Percentiles rank a stretch among this genome's conserved stretches.
phyloP scores from a whole-genome alignment of 768 basidiomycete species.

The Xanthoconium purpureum region DNA sequence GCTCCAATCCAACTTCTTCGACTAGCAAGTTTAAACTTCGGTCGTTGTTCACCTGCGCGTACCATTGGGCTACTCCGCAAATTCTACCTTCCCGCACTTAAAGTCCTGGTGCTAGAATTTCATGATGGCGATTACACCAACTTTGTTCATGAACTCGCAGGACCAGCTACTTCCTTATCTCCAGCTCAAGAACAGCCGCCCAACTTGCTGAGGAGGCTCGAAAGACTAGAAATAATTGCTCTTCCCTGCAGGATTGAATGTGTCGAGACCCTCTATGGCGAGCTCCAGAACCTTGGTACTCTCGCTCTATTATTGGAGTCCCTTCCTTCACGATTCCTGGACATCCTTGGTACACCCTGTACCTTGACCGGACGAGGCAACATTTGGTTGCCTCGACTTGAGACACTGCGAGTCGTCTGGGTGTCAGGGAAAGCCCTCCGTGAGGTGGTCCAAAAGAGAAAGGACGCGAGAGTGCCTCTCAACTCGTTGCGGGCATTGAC shows the following conservation, averaged over 20 bases:
- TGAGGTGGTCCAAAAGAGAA: neutral
- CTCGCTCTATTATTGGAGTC: constrained; percentile 28
- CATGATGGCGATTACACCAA: too few relatives aligned
- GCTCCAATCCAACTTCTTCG: constrained; percentile 28
- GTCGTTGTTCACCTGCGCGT: constrained; percentile 51
- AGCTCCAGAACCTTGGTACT: constrained; percentile 45
- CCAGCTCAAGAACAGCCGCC: constrained; percentile 35
- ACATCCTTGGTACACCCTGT: neutral
- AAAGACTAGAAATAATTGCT: constrained; percentile 50
- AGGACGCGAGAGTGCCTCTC: neutral
- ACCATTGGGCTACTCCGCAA: constrained; percentile 19
- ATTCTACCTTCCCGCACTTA: constrained; percentile 36
- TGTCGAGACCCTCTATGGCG: constrained; percentile 44
- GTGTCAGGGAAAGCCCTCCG: neutral
- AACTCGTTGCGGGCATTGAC: neutral
- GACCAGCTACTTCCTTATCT: constrained; percentile 21
- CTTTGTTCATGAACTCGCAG: constrained; percentile 42
- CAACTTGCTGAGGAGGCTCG: constrained; percentile 42
- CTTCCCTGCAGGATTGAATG: constrained; percentile 41
- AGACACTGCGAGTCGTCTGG: neutral
- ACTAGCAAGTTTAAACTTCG: constrained; percentile 40
- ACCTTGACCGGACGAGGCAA: neutral
- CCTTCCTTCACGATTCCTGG: neutral
- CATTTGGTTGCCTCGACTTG: neutral
- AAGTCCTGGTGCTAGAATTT: constrained; percentile 46